Evolutionary conservation across 768 basidiomycete genomes (phyloP), one percentile per base, ranked within the genome.

Genomic region (Rubroboletus pulcherrimus): DNA sequence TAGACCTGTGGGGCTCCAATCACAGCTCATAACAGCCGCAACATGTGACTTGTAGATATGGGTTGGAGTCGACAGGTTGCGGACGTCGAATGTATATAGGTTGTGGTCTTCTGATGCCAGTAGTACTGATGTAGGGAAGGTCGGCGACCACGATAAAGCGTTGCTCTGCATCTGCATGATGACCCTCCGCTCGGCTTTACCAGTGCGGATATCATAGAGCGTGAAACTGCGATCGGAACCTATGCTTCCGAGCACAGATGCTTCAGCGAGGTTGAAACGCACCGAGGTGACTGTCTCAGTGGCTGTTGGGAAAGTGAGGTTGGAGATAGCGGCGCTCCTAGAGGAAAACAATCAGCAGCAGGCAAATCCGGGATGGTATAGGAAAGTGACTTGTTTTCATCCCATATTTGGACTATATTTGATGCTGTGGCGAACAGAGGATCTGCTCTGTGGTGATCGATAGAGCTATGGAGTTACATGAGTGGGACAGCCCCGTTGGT

Each of bases 81-180:
- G 83, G 48, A 98, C 88, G 66, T 99, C 97, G 71, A 97, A 99
- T 0, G 97, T 98, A 72, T 98, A 98, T 26, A 98, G 79, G 65
- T 98, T 97, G 75, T 98, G 95, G 66, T 98, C 96, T 77, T 98
- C 97, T 0, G 95, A 98, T n/a, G 92, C 97, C 7, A 98, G 82
- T 8, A 99, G 82, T 38, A 98, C 75, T 4, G 87, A 78, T 0
- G 95, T 98, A 4, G 97, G 97, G 67, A 94, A 87, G 0, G 93
- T 96, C 0, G 97, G 97, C 30, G 93, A 98, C 95, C 95, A 99
- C 14, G 93, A 81, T 1, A 99, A 78, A 8, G 89, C 80, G 63
- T 98, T 98, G 62, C 86, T 85, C 63, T 84, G 86, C 86, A 98
- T 93, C 83, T 91, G 86, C 92, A 98, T 95, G 52, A 97, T 78